Evolutionary conservation across 164 flowering plant genomes (phyloP).

Genomic region (Hamamelis virginiana): DNA sequence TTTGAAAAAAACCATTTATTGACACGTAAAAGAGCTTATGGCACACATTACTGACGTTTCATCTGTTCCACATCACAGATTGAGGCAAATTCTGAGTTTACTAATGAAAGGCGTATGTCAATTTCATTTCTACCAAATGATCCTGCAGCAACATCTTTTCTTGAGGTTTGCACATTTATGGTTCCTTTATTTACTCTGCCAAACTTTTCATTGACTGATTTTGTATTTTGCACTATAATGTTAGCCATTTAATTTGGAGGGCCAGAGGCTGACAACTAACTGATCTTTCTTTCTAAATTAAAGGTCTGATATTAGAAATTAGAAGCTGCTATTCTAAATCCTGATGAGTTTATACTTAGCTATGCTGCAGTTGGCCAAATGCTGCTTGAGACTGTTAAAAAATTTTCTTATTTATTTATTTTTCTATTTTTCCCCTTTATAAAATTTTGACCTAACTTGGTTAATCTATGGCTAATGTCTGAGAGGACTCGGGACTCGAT

Average conservation of each 20-base stretch:
- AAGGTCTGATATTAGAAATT: neutral
- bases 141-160: conserved; percentile 62
- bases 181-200: neutral
- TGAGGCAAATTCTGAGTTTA: conserved; percentile 66
- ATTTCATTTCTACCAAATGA: conserved; percentile 73
- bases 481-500: neutral
- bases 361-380: too few species aligned
- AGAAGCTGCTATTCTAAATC: neutral
- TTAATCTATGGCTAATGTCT: too few species aligned
- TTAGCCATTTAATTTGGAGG: neutral
- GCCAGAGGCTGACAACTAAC: neutral
- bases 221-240: neutral
- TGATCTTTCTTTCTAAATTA: neutral
- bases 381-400: too few species aligned
- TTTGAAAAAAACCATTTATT: too few species aligned
- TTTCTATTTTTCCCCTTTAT: too few species aligned
- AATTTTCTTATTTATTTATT: too few species aligned
- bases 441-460: too few species aligned
- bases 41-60: neutral
- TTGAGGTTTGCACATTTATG: conserved; percentile 61
- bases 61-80: conserved; percentile 41
- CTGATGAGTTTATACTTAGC: too few species aligned
- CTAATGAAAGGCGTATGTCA: conserved; percentile 59
- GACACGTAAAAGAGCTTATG: neutral
- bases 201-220: too few species aligned